Base-by-base conservation (phyloP, 768 basidiomycete genomes). In the Omphalotus guepiniiformis region DNA sequence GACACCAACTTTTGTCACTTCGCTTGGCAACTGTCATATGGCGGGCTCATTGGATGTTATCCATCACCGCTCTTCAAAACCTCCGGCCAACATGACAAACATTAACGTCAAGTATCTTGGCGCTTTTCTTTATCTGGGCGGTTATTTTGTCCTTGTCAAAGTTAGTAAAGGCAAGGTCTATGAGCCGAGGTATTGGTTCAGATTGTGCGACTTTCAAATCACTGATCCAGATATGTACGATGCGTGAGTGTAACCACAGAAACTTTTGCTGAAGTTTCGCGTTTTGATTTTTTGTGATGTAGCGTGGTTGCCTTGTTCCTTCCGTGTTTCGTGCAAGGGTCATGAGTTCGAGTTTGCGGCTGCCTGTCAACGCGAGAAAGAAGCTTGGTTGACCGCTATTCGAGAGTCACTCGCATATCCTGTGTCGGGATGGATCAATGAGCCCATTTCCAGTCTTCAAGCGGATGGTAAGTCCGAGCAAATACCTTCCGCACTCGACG, bases 31-130 rank as follows among this genome's bases (percentile, higher is more conserved):
- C 26, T 93, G 89, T 58, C 62, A 82, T 21, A 76, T 97, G 48
- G 83, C 86, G 1, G 94, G 94, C 8, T 83, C 92, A 2, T 65
- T 98, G 50, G 94, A 97, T 59, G 88, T 94, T 45, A 80, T 97
- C 53, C 83, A 88, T 58, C 78, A 82, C 51, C 74, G 75, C 36
- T 64, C 70, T n/a, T 55, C 67, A 37, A 72, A 73, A 28, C 67
- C 77, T 2, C 55, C 68, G 45, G 70, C 63, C 34, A 73, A 58
- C 55, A 65, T 62, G 4, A 68, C 74, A 41, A 79, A 75, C 26
- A 73, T 87, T 55, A 82, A 76, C 61, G 85, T 87, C 51, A 91
- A 89, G 65, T 97, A 96, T 63, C 75, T 91, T 21, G 93, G 89
- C 25, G 88, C 86, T 15, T 95, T 99, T 64, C 69, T 99, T 36